Evolutionary conservation across 768 basidiomycete species (phyloP), one percentile per base, ranked within the genome.

Genomic region (Macrocybe gigantea): DNA sequence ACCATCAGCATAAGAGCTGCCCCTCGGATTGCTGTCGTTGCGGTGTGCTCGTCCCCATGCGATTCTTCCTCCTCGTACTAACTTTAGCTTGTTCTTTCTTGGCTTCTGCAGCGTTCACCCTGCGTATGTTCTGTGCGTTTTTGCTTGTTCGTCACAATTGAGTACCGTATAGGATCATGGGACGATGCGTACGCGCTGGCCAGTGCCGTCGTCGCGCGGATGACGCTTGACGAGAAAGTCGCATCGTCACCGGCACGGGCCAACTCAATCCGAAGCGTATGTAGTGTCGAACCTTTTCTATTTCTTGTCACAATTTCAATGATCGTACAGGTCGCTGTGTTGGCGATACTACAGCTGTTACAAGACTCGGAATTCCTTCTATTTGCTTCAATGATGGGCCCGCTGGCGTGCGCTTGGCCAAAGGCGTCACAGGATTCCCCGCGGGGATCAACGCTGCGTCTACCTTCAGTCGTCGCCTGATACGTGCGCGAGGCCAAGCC

Each of bases 401-500:
- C 0, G 74, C 74, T 10, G 75, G 75, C 1, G 11, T 74, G 11
- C 68, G 74, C 10, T 53, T 69, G 12, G 63, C 61, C 33, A 71
- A 69, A 53, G 69, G 69, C 22, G 73, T 74, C 1, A 76, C 75
- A 12, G 74, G 73, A 0, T 76, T 72, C 41, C 85, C 86, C 0
- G 67, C 85, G 1, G 82, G 78, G 0, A 75, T 85, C 56, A 82
- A 74, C 38, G 56, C 64, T 7, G 75, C 74, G 2, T 63, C 72
- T 7, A 75, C 74, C 7, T 80, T 78, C 57, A 78, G 85, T 60
- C 70, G 77, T 30, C 70, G 81, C 33, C 64, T 88, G 7, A 85
- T 87, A 70, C 74, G 78, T 43, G 70, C 73, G 33, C 70, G 85
- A 40, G 85, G 81, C 4, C 64, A 69, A 3, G 83, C 83, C 0